A percentile compares a stretch with the other conserved stretches of the same genome.
phyloP scores from a whole-genome alignment of 352 stramenopile genomes.

The Blastocystis sp. region DNA sequence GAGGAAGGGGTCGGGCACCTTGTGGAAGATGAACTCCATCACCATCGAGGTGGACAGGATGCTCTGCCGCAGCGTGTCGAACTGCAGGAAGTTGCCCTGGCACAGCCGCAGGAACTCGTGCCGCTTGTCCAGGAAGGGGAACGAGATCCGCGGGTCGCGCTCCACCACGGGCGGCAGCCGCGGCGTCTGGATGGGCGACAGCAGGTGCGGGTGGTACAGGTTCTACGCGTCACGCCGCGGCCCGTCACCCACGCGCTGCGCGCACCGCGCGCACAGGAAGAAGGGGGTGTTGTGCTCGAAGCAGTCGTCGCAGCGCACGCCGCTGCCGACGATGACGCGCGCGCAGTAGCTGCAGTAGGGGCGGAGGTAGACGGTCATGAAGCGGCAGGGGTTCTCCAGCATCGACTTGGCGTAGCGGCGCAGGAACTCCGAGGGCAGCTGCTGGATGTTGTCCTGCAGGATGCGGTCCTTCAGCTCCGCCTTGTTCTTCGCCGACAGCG shows the following conservation, averaged over 20 bases:
- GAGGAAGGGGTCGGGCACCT: conserved; percentile 43
- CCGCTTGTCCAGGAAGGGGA: conserved; percentile 47
- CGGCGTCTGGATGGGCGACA: neutral
- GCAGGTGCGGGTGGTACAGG: conserved; percentile 17
- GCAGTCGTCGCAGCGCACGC: conserved; percentile 33
- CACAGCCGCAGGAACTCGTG: conserved; percentile 56
- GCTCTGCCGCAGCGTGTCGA: conserved; percentile 42
- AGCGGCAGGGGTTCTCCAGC: conserved; percentile 54
- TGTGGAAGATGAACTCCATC: conserved; percentile 63
- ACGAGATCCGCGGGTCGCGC: conserved; percentile 24
- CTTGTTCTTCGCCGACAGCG: conserved; percentile 24
- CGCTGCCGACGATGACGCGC: neutral
- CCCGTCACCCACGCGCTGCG: neutral
- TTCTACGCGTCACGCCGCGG: neutral
- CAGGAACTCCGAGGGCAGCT: conserved; percentile 46
- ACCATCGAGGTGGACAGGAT: conserved; percentile 59
- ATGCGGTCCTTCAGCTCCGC: conserved; percentile 16
- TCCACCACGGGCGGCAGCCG: neutral
- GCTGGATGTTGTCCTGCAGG: conserved; percentile 37
- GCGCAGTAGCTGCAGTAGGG: conserved; percentile 42
- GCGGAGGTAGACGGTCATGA: conserved; percentile 53
- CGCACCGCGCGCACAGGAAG: conserved; percentile 27
- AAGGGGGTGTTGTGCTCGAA: conserved; percentile 32
- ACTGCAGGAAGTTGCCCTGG: conserved; percentile 65
- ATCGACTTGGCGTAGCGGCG: conserved; percentile 61